Conservation (phyloP, 129 eudicot genomes). For the Lactuca saligna region DNA sequence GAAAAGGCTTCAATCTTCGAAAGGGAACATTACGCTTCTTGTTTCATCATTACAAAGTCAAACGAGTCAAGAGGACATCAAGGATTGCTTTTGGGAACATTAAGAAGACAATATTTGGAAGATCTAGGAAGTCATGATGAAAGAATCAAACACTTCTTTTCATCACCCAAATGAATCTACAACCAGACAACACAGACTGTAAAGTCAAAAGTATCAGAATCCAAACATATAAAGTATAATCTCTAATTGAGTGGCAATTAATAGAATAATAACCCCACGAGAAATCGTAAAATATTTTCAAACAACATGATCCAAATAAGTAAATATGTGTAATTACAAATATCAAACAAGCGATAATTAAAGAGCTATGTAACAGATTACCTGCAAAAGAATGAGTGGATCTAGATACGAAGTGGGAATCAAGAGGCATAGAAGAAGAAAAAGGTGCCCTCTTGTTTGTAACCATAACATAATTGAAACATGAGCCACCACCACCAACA, state of each 20-base stretch:
- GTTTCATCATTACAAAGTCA: conserved; percentile 14
- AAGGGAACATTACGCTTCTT: conserved; percentile 2
- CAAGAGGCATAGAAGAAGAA: conserved; percentile 40
- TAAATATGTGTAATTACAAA: too few relatives aligned
- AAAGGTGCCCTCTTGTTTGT: conserved; percentile 29
- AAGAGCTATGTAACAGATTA: conserved; percentile 10
- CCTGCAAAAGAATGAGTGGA: conserved; percentile 60
- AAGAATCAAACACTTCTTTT: background rate
- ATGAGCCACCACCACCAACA: conserved; percentile 17
- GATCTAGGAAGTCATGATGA: background rate
- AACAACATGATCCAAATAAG: conserved; percentile 20
- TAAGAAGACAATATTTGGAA: background rate
- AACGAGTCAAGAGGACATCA: background rate
- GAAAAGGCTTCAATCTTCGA: conserved; percentile 2
- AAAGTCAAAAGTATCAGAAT: conserved; percentile 7
- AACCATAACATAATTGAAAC: conserved; percentile 19
- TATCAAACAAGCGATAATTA: background rate
- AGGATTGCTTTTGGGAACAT: conserved; percentile 13
- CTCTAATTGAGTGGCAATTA: background rate
- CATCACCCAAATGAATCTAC: background rate
- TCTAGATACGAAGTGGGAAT: conserved; percentile 53
- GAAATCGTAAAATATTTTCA: background rate
- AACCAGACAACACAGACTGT: background rate
- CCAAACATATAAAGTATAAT: background rate
- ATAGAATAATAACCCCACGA: background rate